Conservation (phyloP, 805 yeast genomes). For the Zygosaccharomyces lentus region DNA sequence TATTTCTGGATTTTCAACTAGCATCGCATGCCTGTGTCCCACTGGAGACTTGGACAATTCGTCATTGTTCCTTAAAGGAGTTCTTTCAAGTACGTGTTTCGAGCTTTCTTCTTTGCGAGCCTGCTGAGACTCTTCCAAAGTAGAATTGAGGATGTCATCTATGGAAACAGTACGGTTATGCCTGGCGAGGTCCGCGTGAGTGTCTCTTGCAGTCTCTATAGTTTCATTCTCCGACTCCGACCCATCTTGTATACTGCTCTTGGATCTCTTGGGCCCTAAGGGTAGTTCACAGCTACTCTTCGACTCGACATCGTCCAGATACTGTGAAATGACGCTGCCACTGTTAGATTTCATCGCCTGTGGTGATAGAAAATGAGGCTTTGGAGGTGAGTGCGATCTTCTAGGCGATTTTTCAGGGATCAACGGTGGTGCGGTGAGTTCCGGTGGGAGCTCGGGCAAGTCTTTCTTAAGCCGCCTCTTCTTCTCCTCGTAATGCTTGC, state of each 20-base stretch:
- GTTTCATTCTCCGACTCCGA: background rate
- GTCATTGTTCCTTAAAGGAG: conserved; percentile 24
- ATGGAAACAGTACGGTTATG: conserved; percentile 21
- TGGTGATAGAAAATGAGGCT: conserved; percentile 1
- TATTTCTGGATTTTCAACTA: conserved; percentile 11
- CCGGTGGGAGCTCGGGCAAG: conserved; percentile 18
- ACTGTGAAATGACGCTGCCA: conserved; percentile 27
- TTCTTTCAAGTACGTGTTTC: conserved; percentile 16
- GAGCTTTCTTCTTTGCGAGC: conserved; percentile 2
- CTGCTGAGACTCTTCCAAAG: conserved; percentile 13
- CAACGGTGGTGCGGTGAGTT: conserved; percentile 7
- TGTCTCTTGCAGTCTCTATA: background rate
- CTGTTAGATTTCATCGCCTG: conserved; percentile 15
- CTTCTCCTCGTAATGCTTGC: conserved; percentile 45
- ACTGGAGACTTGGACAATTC: conserved; percentile 19
- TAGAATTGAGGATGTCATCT: conserved; percentile 24
- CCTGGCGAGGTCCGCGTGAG: background rate
- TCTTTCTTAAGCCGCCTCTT: conserved; percentile 28
- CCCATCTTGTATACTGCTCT: conserved; percentile 1
- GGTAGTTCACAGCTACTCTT: conserved; percentile 7
- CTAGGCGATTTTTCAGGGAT: conserved; percentile 23
- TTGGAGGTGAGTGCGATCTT: conserved; percentile 22
- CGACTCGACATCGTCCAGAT: conserved; percentile 19
- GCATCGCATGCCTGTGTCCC: conserved; percentile 17
- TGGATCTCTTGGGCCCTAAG: background rate